Evolutionary conservation across 768 basidiomycete genomes (phyloP).

Genomic region (Paxillus ammoniavirescens): DNA sequence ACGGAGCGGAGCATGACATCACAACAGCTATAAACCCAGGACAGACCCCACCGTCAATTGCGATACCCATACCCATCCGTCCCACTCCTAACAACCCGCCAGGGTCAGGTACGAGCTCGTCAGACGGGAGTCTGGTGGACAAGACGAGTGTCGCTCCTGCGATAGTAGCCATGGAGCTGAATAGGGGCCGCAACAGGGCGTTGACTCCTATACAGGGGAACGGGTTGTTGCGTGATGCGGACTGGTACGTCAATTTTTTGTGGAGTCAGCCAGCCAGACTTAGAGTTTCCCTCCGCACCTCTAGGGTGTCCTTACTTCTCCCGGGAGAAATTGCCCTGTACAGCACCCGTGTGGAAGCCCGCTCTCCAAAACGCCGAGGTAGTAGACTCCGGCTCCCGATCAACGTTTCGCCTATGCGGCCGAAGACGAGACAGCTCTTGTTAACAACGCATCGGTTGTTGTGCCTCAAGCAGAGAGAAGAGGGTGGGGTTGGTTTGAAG

Average conservation of each 20-base stretch:
- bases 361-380: constrained; percentile 53
- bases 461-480: constrained; percentile 50
- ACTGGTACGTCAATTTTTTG: constrained; percentile 41
- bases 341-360: constrained; percentile 52
- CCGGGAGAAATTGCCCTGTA: constrained; percentile 49
- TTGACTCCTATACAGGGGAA: constrained; percentile 57
- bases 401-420: constrained; percentile 44
- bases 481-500: constrained; percentile 43
- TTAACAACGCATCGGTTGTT: constrained; percentile 56
- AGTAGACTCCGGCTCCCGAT: constrained; percentile 54
- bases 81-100: constrained; percentile 6
- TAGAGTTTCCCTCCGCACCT: not conserved
- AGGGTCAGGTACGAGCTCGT: constrained; percentile 46
- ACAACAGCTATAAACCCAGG: not conserved
- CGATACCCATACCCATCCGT: constrained; percentile 11
- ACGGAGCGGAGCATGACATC: not conserved
- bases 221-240: constrained; percentile 32
- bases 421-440: constrained; percentile 54
- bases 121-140: constrained; percentile 46
- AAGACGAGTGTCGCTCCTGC: constrained; percentile 29
- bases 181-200: constrained; percentile 52
- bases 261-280: too few relatives aligned
- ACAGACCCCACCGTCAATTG: not conserved
- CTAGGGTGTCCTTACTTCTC: constrained; percentile 38
- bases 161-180: constrained; percentile 34